These are phyloP conservation scores for Botrytis cinerea DNA, from an alignment of 2,329 filamentous ascomycete genomes.

Conservation along the genomic window DNA sequence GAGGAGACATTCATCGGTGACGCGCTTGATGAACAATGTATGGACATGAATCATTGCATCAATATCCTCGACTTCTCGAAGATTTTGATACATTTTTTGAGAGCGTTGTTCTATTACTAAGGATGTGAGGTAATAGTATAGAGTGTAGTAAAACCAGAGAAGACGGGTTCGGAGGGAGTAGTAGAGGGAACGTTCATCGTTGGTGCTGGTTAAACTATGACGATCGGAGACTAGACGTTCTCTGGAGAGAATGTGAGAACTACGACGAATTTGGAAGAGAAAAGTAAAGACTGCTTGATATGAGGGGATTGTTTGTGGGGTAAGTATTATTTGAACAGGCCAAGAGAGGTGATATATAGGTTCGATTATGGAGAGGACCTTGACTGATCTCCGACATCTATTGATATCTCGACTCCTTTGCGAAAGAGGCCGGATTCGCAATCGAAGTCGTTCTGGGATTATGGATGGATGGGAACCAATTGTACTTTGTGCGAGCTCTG, in stretches of 20 bases:
- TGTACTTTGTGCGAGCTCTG: slow-evolving; percentile 72
- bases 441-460: slow-evolving; percentile 63
- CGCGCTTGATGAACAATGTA: slow-evolving; percentile 58
- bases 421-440: slow-evolving; percentile 51
- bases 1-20: slow-evolving; percentile 70
- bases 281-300: slow-evolving; percentile 77
- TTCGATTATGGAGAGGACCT: slow-evolving; percentile 61
- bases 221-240: slow-evolving; percentile 49
- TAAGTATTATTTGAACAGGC: slow-evolving; percentile 72
- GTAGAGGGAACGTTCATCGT: slow-evolving; percentile 51
- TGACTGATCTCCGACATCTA: slow-evolving; percentile 59
- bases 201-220: slow-evolving; percentile 44
- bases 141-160: slow-evolving; percentile 73
- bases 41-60: slow-evolving; percentile 80
- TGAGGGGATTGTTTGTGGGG: slow-evolving; percentile 59
- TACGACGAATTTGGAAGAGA: slow-evolving; percentile 74
- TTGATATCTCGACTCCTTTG: slow-evolving; percentile 47
- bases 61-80: slow-evolving; percentile 68
- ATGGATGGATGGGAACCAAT: slow-evolving; percentile 57
- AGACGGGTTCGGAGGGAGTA: slow-evolving; percentile 67
- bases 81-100: slow-evolving; percentile 54
- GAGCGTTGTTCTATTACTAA: slow-evolving; percentile 67
- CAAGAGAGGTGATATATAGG: slow-evolving; percentile 69
- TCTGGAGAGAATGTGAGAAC: slow-evolving; percentile 65
- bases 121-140: slow-evolving; percentile 76